Conservation (phyloP, 2,329 filamentous ascomycete genomes). For the Paraphoma chrysanthemicola region DNA sequence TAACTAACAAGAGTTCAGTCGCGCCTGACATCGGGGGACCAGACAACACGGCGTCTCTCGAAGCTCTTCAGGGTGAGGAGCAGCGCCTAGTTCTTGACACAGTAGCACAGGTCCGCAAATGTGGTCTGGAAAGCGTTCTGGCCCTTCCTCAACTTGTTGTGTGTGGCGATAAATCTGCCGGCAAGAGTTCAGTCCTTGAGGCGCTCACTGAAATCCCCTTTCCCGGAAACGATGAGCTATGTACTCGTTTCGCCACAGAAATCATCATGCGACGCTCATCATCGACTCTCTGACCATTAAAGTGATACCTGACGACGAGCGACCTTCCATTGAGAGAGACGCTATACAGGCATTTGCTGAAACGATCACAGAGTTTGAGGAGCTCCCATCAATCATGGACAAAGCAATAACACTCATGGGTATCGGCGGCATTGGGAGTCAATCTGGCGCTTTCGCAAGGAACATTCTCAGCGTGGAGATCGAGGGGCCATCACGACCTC, state of each 20-base stretch:
- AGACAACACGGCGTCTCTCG: too few relatives aligned
- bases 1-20: too few relatives aligned
- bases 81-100: too few relatives aligned
- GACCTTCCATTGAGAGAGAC: slow-evolving; percentile 33
- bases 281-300: slow-evolving; percentile 36
- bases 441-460: slow-evolving; percentile 44
- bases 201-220: slow-evolving; percentile 41
- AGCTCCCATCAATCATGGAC: slow-evolving; percentile 59
- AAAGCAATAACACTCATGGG: slow-evolving; percentile 62
- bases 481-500: slow-evolving; percentile 45
- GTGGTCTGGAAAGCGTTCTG: too few relatives aligned
- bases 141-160: slow-evolving; percentile 31
- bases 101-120: too few relatives aligned
- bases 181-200: slow-evolving; percentile 62
- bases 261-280: slow-evolving; percentile 51
- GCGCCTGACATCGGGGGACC: too few relatives aligned
- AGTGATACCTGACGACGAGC: slow-evolving; percentile 47
- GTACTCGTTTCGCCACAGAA: slow-evolving; percentile 1
- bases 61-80: too few relatives aligned
- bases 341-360: slow-evolving; percentile 47
- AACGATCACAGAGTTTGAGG: slow-evolving; percentile 45
- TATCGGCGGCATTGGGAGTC: slow-evolving; percentile 20
- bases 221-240: neutral
- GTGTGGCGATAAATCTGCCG: slow-evolving; percentile 62
- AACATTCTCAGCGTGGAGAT: slow-evolving; percentile 55